These are phyloP conservation scores for Datisca glomerata DNA, from an alignment of 306 rosid species.

Conservation along the genomic window DNA sequence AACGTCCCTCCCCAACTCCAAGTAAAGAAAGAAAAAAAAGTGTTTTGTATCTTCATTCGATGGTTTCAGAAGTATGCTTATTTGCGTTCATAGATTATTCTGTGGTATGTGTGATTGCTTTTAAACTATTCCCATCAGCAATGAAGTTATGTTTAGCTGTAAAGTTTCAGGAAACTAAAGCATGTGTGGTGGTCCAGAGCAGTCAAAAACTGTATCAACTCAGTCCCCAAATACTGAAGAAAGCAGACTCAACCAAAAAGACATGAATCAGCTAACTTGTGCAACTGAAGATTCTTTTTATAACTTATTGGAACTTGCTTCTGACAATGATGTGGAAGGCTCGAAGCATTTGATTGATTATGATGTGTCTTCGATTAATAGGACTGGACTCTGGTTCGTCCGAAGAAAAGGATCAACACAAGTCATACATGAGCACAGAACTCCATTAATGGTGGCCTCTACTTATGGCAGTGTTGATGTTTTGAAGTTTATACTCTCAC, in stretches of 20 bases:
- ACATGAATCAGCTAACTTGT: slow-evolving; percentile 36
- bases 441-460: slow-evolving; percentile 77
- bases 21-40: neutral
- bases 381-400: slow-evolving; percentile 52
- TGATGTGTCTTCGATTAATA: slow-evolving; percentile 30
- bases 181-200: slow-evolving; percentile 72
- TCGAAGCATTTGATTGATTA: slow-evolving; percentile 33
- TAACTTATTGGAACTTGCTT: slow-evolving; percentile 48
- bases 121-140: neutral
- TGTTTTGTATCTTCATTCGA: neutral
- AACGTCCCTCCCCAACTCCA: neutral
- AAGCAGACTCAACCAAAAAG: slow-evolving; percentile 18
- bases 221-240: slow-evolving; percentile 24
- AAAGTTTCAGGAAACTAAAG: slow-evolving; percentile 27
- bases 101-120: no score
- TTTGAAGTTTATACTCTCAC: slow-evolving; percentile 40
- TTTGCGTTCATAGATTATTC: no score
- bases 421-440: slow-evolving; percentile 44
- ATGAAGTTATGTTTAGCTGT: neutral
- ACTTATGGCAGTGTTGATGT: slow-evolving; percentile 56
- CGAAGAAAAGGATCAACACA: slow-evolving; percentile 49
- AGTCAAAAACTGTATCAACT: slow-evolving; percentile 21
- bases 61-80: neutral
- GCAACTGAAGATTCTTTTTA: slow-evolving; percentile 44
- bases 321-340: slow-evolving; percentile 59